Conservation (phyloP, 805 yeast species). For the Pichia pseudocactophila region DNA sequence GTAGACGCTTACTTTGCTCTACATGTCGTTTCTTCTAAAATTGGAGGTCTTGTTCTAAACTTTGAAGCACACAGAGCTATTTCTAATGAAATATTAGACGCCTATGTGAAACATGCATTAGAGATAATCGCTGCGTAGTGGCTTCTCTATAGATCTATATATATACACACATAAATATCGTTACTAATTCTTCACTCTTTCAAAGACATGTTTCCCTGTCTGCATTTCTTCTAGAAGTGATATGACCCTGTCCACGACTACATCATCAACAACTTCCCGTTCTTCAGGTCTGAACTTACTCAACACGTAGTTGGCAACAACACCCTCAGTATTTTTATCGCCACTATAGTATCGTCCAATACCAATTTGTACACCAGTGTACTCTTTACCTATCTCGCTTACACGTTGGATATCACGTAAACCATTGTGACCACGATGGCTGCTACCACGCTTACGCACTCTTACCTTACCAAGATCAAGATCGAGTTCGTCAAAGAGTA, state of each 20-base stretch:
- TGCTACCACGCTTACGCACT: conserved; percentile 47
- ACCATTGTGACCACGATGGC: conserved; percentile 82
- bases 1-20: conserved; percentile 12
- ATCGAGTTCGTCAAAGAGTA: conserved; percentile 75
- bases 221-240: conserved; percentile 30
- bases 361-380: conserved; percentile 66
- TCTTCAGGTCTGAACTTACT: conserved; percentile 42
- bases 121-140: not conserved
- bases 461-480: conserved; percentile 58
- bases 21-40: conserved; percentile 3
- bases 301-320: conserved; percentile 58
- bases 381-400: conserved; percentile 36
- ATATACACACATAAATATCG: not conserved
- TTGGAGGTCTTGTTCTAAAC: conserved; percentile 5
- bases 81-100: not conserved
- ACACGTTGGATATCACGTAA: conserved; percentile 44
- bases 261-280: conserved; percentile 29
- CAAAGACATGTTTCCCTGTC: conserved; percentile 22
- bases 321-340: conserved; percentile 22
- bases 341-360: conserved; percentile 57
- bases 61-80: conserved; percentile 9
- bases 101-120: conserved; percentile 3
- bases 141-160: not conserved
- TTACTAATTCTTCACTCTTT: conserved; percentile 6
- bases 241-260: conserved; percentile 34